phyloP scores from a whole-genome alignment of 371 early-diverging fungal species.

The Rhizopus arrhizus region DNA sequence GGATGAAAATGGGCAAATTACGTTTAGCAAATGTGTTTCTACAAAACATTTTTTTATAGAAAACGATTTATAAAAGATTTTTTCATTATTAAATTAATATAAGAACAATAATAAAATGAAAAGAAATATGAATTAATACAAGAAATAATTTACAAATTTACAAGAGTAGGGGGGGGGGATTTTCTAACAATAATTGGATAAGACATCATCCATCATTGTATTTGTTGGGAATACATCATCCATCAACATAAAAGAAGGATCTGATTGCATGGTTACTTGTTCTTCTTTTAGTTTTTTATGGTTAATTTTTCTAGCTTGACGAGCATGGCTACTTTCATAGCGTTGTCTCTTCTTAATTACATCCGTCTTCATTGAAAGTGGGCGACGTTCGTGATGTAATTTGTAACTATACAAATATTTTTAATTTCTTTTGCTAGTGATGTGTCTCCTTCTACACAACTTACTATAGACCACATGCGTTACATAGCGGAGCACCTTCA shows the following conservation, averaged over 20 bases:
- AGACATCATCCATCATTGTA: conserved; percentile 1
- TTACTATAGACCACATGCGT: conserved; percentile 93
- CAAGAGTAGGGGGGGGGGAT: background rate
- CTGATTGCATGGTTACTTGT: background rate
- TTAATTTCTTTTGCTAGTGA: background rate
- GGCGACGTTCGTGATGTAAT: conserved; percentile 77
- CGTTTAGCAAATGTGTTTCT: too few relatives aligned
- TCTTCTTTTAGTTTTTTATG: conserved; percentile 9
- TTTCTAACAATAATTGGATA: background rate
- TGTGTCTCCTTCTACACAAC: conserved; percentile 3
- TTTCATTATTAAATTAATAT: too few relatives aligned
- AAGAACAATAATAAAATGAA: too few relatives aligned
- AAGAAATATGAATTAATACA: conserved; percentile 1
- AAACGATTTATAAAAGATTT: too few relatives aligned
- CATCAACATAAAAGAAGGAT: background rate
- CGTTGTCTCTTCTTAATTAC: conserved; percentile 77
- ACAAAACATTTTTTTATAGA: too few relatives aligned
- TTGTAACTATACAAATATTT: conserved; percentile 46
- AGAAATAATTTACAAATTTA: conserved; percentile 14
- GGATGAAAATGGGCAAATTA: too few relatives aligned
- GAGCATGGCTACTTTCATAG: conserved; percentile 43
- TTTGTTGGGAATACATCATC: conserved; percentile 2
- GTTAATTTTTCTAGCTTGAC: background rate
- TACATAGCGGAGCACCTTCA: conserved; percentile 80
- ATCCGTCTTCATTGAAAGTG: conserved; percentile 69